Evolutionary conservation across 2,329 filamentous ascomycete species (phyloP).

Genomic region (Exophiala mesophila): DNA sequence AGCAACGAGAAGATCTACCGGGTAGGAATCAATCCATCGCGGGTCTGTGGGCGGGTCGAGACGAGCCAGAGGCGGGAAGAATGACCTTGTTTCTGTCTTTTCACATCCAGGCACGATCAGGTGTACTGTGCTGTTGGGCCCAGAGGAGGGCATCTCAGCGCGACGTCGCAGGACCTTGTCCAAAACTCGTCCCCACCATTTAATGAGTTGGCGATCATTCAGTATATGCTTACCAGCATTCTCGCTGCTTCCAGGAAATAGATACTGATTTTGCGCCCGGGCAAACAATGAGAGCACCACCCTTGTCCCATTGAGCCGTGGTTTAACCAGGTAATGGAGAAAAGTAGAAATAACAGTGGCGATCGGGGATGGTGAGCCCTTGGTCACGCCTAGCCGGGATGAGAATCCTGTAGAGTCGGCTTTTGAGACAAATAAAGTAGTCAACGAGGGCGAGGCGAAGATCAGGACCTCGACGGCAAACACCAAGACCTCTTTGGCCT

Average conservation of each 20-base stretch:
- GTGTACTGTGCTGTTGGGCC: conserved; percentile 61
- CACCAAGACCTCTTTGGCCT: conserved; percentile 57
- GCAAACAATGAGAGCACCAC: conserved; percentile 87
- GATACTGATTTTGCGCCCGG: conserved; percentile 83
- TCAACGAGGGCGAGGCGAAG: conserved; percentile 74
- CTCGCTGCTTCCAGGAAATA: conserved; percentile 87
- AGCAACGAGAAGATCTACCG: conserved; percentile 56
- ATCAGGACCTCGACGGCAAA: conserved; percentile 84
- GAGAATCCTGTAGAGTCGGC: conserved; percentile 93
- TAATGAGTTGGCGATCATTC: conserved; percentile 82
- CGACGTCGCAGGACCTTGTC: conserved; percentile 61
- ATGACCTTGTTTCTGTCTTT: conserved; percentile 69
- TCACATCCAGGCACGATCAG: conserved; percentile 85
- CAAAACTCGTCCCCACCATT: conserved; percentile 91
- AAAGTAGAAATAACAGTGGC: conserved; percentile 70
- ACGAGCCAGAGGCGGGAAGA: conserved; percentile 58
- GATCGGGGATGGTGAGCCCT: conserved; percentile 59
- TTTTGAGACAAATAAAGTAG: conserved; percentile 91
- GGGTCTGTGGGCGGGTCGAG: conserved; percentile 36
- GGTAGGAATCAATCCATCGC: conserved; percentile 57
- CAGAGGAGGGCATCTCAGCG: conserved; percentile 24
- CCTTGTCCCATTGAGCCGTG: conserved; percentile 45
- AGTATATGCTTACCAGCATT: conserved; percentile 84
- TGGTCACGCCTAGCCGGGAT: conserved; percentile 59
- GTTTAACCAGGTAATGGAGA: conserved; percentile 65